Percentiles rank a stretch among this genome's conserved stretches.
phyloP scores from a whole-genome alignment of 768 basidiomycete genomes.

The Hypholoma sublateritium region DNA sequence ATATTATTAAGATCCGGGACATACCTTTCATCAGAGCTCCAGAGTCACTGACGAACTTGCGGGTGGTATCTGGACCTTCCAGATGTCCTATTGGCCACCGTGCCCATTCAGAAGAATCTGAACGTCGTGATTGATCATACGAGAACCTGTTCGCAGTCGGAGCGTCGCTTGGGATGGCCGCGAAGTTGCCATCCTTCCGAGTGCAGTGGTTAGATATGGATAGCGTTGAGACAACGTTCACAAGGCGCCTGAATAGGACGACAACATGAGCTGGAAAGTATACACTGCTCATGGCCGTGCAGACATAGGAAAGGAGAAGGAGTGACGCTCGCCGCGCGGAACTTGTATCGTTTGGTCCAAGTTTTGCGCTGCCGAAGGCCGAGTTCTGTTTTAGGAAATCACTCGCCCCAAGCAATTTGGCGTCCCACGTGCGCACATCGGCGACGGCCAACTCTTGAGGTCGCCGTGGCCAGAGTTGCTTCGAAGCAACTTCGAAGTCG shows the following conservation, averaged over 20 bases:
- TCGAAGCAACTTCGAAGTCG: background rate
- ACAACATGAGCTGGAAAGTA: constrained; percentile 61
- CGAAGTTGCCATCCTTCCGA: constrained; percentile 5
- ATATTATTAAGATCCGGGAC: background rate
- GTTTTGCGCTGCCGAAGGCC: background rate
- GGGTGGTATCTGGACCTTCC: background rate
- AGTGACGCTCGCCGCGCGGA: background rate
- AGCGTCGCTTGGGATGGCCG: background rate
- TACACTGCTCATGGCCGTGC: constrained; percentile 36
- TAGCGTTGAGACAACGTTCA: constrained; percentile 67
- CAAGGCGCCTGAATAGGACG: constrained; percentile 60
- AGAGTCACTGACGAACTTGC: background rate
- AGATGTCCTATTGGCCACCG: constrained; percentile 21
- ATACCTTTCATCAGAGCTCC: constrained; percentile 11
- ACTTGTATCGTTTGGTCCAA: background rate
- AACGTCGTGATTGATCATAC: background rate
- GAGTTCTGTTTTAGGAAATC: background rate
- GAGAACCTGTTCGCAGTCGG: background rate
- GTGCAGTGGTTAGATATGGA: constrained; percentile 70
- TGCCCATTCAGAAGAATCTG: constrained; percentile 31
- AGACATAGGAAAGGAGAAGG: constrained; percentile 13
- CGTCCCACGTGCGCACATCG: background rate
- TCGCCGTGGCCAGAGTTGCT: background rate
- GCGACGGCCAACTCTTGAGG: background rate
- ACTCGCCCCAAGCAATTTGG: background rate